A percentile compares a stretch with the other conserved stretches of the same genome.
Conservation (phyloP, 352 stramenopile species). For the Globisporangium splendens region DNA sequence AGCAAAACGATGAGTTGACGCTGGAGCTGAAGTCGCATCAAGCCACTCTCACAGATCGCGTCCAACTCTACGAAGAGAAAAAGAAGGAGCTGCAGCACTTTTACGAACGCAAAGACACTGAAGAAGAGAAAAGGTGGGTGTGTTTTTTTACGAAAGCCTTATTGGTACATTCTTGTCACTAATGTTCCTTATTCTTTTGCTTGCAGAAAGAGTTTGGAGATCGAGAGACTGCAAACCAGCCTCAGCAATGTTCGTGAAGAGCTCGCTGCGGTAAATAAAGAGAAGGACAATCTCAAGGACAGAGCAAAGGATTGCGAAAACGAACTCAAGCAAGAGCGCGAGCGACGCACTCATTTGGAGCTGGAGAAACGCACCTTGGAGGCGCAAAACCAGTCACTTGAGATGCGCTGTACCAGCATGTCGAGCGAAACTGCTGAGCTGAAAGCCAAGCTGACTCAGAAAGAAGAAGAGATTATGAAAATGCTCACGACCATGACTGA, state of each 20-base stretch:
- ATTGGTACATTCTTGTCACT: background rate
- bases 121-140: constrained; percentile 47
- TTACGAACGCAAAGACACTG: constrained; percentile 47
- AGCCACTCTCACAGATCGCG: constrained; percentile 39
- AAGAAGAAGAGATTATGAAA: constrained; percentile 65
- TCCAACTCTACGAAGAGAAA: constrained; percentile 56
- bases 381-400: constrained; percentile 49
- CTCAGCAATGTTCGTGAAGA: constrained; percentile 48
- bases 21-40: constrained; percentile 57
- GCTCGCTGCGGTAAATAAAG: constrained; percentile 39
- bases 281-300: constrained; percentile 46
- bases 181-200: constrained; percentile 1
- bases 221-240: constrained; percentile 51
- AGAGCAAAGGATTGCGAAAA: constrained; percentile 34
- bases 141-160: background rate
- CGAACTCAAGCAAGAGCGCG: constrained; percentile 49
- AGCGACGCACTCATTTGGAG: constrained; percentile 45
- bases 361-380: constrained; percentile 66
- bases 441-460: constrained; percentile 60
- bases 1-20: constrained; percentile 53
- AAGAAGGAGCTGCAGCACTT: constrained; percentile 65
- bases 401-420: constrained; percentile 31
- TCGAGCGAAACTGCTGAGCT: constrained; percentile 39
- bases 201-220: constrained; percentile 40
- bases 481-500: constrained; percentile 68